Evolutionary conservation across 306 rosid genomes (phyloP), one percentile per base, ranked within the genome.

Genomic region (Quercus mongolica): DNA sequence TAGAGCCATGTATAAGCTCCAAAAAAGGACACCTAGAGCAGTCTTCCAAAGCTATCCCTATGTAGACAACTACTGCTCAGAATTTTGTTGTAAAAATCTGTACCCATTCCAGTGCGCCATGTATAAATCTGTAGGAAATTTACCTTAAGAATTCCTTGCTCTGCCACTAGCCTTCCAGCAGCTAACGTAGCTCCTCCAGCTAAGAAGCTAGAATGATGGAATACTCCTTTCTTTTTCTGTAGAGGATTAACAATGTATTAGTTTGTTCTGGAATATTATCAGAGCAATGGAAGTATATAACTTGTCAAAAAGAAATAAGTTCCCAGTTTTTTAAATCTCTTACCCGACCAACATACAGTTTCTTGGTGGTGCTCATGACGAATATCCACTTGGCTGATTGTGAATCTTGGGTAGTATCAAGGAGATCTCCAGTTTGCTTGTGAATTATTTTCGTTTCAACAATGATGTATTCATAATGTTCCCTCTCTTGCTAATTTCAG

Each of bases 131-230:
- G 31, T 57, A 18, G 23, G 70, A 62, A 76, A 30, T 54, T 54
- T 87, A 93, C 99, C 98, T 95, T 91, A 31, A 95, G 83, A 83
- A 84, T 67, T 59, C 99, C 99, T 13, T 80, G 38, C 76, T 88
- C 91, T 17, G 84, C 94, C 69, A 63, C 94, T 17, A 95, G 90
- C 84, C 99, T 86, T 81, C 99, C 99, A 5, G 98, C 97, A 74
- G 98, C 97, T 79, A 91, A 57, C 6, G 99, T 90, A 68, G 90
- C 92, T 78, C 94, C 97, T 31, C 98, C 98, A 51, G 98, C 98
- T 87, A 94, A 87, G 87, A 94, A 94, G 46, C 96, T 88, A 51
- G 98, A 94, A 88, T 92, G 98, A 79, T 94, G 98, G 79, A 94
- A 92, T 6, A 59, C 58, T 64, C 98, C 98, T 70, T 94, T 94